phyloP scores from a whole-genome alignment of 2,329 filamentous ascomycete genomes.

The Hymenoscyphus linearis region DNA sequence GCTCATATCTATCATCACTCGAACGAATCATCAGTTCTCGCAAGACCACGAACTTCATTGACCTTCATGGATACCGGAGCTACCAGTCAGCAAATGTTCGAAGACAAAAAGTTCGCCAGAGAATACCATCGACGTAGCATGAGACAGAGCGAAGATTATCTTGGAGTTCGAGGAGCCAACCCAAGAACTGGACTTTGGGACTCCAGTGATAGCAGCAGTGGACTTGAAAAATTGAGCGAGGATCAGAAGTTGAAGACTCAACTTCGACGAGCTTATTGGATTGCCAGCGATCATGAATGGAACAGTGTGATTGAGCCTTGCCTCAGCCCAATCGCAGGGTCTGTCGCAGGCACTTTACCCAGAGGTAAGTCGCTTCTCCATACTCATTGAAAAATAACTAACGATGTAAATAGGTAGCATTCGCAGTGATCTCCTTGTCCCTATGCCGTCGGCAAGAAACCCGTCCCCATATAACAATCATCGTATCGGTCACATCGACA shows the following conservation, averaged over 20 bases:
- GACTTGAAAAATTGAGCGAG: conserved; percentile 35
- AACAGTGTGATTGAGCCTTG: conserved; percentile 39
- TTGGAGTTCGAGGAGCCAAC: conserved; percentile 54
- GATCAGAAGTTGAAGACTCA: conserved; percentile 42
- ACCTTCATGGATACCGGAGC: not conserved
- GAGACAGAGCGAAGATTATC: conserved; percentile 51
- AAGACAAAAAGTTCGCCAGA: conserved; percentile 22
- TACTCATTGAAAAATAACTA: not conserved
- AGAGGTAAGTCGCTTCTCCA: conserved; percentile 36
- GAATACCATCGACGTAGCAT: conserved; percentile 40
- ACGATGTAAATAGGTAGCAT: conserved; percentile 8
- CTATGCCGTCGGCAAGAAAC: conserved; percentile 16
- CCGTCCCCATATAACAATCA: conserved; percentile 11
- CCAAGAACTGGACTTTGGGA: conserved; percentile 50
- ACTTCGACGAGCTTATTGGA: conserved; percentile 36
- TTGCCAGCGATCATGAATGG: conserved; percentile 27
- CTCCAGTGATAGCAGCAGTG: conserved; percentile 39
- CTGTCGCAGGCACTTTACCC: conserved; percentile 11
- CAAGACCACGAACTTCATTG: not conserved
- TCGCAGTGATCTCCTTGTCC: conserved; percentile 16
- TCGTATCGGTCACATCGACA: conserved; percentile 4
- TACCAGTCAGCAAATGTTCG: conserved; percentile 13
- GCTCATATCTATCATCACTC: not conserved
- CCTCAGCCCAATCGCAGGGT: conserved; percentile 30
- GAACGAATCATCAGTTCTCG: not conserved